Conservation (phyloP, 2,329 filamentous ascomycete species). For the Nemania diffusa region DNA sequence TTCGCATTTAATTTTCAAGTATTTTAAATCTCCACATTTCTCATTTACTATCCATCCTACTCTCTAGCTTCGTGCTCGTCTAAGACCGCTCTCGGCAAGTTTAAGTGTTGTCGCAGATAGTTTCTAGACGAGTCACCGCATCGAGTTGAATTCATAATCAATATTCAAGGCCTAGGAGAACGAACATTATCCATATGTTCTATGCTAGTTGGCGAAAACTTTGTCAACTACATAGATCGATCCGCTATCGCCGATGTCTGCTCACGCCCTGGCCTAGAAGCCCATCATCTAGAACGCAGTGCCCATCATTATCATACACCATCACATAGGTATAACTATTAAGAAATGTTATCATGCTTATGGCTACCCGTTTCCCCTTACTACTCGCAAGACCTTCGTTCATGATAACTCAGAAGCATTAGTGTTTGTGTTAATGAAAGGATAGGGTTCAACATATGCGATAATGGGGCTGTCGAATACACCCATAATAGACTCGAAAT, state of each 20-base stretch:
- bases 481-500: background rate
- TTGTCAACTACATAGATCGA: background rate
- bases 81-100: background rate
- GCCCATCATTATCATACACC: background rate
- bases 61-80: background rate
- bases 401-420: background rate
- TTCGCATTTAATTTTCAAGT: background rate
- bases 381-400: background rate
- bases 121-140: background rate
- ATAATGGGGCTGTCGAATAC: slow-evolving; percentile 6
- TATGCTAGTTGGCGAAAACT: too few species aligned
- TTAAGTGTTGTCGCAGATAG: background rate
- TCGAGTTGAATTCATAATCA: background rate
- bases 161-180: background rate
- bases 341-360: too few species aligned
- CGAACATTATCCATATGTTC: background rate
- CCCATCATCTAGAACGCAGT: background rate
- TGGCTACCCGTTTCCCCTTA: background rate
- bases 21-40: background rate
- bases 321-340: too few species aligned
- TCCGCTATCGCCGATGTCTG: background rate
- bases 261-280: background rate
- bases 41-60: background rate
- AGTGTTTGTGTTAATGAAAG: background rate
- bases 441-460: too few species aligned